phyloP scores from a whole-genome alignment of 1,139 yeast species.

The Pichia cactophila region DNA sequence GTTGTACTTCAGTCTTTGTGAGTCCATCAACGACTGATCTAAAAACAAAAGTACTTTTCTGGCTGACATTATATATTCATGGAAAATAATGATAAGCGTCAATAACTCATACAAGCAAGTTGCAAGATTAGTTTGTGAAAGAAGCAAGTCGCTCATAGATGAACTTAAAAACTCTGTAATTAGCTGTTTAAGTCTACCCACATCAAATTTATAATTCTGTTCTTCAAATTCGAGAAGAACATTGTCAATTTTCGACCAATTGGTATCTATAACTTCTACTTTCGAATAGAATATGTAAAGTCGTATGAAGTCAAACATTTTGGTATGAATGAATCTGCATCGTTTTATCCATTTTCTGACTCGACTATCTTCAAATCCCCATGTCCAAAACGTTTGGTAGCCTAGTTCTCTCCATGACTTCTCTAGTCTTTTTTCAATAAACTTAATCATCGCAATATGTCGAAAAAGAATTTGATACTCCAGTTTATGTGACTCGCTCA shows the following conservation, averaged over 20 bases:
- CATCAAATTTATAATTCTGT: constrained; percentile 32
- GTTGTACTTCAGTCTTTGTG: constrained; percentile 22
- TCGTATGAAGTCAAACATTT: constrained; percentile 55
- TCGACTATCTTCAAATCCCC: constrained; percentile 34
- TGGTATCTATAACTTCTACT: constrained; percentile 53
- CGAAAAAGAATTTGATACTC: constrained; percentile 81
- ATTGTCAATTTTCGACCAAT: constrained; percentile 38
- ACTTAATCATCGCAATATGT: constrained; percentile 56
- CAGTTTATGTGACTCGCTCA: constrained; percentile 61
- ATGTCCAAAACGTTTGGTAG: constrained; percentile 62
- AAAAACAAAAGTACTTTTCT: constrained; percentile 50
- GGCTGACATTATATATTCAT: constrained; percentile 46
- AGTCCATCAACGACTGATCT: constrained; percentile 39
- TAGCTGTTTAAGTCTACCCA: constrained; percentile 42
- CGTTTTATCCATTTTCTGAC: constrained; percentile 51
- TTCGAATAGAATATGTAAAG: constrained; percentile 52
- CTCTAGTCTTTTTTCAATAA: constrained; percentile 52
- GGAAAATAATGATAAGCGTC: constrained; percentile 45
- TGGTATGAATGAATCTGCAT: constrained; percentile 49
- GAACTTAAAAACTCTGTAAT: constrained; percentile 58
- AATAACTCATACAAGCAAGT: constrained; percentile 40
- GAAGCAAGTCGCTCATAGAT: constrained; percentile 57
- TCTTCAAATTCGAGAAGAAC: constrained; percentile 24
- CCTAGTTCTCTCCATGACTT: constrained; percentile 70
- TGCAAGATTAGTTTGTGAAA: constrained; percentile 54